A percentile compares a stretch with the other conserved stretches of the same genome.
phyloP scores from a whole-genome alignment of 352 stramenopile genomes.

The Aphanomyces cochlioides region DNA sequence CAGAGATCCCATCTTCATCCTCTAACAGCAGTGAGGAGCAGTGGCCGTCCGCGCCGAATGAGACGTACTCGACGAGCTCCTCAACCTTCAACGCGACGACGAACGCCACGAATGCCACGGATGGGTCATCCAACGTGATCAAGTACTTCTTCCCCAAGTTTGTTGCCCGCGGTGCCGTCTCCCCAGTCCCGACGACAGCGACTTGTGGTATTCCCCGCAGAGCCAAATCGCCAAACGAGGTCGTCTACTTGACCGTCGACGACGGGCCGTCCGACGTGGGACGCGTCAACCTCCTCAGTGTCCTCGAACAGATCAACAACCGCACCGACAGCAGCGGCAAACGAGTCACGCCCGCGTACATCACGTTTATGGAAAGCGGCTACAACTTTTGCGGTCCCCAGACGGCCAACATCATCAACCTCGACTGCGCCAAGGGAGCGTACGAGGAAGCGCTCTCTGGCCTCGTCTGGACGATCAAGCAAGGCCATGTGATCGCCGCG shows the following conservation, averaged over 20 bases:
- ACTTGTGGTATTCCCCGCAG: conserved; percentile 6
- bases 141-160: no score
- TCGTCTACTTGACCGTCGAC: conserved; percentile 26
- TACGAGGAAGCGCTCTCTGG: neutral
- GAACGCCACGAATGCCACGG: no score
- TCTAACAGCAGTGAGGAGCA: no score
- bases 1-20: no score
- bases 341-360: neutral
- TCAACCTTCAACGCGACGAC: no score
- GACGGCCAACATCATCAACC: neutral
- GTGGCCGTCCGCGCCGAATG: no score
- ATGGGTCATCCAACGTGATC: no score
- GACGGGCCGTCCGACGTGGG: conserved; percentile 9
- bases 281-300: conserved; percentile 5
- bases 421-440: neutral
- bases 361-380: conserved; percentile 25
- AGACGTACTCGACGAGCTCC: no score
- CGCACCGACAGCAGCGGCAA: no score
- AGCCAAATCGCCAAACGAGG: conserved; percentile 19
- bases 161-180: no score
- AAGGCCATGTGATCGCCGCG: conserved; percentile 11
- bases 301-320: conserved; percentile 12
- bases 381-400: conserved; percentile 28
- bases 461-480: conserved; percentile 24
- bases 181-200: conserved; percentile 11